Evolutionary conservation across 495 filamentous ascomycete species (phyloP).

Genomic region (Opeltia flavorubescens): DNA sequence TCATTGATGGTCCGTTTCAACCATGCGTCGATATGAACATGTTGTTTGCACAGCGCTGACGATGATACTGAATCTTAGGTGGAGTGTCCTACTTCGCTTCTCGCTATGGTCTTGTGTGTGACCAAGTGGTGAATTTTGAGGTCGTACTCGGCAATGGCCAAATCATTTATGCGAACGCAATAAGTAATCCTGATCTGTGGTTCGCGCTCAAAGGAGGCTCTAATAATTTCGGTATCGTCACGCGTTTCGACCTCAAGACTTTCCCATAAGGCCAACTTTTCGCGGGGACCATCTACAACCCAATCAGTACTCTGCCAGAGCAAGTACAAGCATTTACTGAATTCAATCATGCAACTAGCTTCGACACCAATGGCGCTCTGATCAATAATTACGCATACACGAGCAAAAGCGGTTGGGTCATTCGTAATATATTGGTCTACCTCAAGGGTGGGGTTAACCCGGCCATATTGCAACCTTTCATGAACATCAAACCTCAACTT

Average conservation of each 20-base stretch:
- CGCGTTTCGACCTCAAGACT: constrained; percentile 29
- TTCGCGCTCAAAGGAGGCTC: constrained; percentile 39
- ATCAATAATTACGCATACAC: constrained; percentile 20
- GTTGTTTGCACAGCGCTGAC: too few species aligned
- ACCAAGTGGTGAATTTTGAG: constrained; percentile 33
- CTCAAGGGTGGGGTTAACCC: constrained; percentile 15
- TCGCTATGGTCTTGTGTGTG: constrained; percentile 30
- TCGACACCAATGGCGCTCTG: constrained; percentile 21
- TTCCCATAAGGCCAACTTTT: constrained; percentile 27
- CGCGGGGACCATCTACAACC: constrained; percentile 21
- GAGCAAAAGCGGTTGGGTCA: constrained; percentile 1
- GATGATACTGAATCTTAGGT: constrained; percentile 7
- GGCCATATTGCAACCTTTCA: constrained; percentile 16
- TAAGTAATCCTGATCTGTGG: constrained; percentile 31
- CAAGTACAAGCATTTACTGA: constrained; percentile 13
- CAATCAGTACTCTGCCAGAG: background rate
- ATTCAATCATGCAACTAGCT: constrained; percentile 8
- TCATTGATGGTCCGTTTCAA: background rate
- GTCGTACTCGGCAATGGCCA: constrained; percentile 37
- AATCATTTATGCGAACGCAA: constrained; percentile 32
- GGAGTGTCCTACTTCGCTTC: constrained; percentile 29
- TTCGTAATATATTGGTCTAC: constrained; percentile 10
- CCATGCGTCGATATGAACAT: background rate
- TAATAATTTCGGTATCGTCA: constrained; percentile 43
- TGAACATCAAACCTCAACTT: constrained; percentile 12